These are phyloP conservation scores for Diplosphaera chodatii DNA, from an alignment of 139 green algal species.

Conservation along the genomic window DNA sequence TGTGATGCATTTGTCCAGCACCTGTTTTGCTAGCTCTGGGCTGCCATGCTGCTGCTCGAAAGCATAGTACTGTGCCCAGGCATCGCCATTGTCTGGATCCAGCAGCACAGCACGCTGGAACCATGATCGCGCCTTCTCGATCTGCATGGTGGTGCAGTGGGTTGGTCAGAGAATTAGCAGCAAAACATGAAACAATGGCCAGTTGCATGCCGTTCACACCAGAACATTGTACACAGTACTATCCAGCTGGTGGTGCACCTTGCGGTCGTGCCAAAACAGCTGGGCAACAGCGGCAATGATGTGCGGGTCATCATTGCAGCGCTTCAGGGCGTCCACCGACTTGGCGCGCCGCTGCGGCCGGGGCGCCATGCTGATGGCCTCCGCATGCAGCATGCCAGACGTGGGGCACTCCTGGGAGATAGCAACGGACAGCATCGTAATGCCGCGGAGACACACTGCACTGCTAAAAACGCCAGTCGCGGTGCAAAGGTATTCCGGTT, in stretches of 20 bases:
- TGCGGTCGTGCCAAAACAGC: slow-evolving; percentile 90
- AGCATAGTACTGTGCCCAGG: slow-evolving; percentile 81
- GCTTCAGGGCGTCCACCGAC: slow-evolving; percentile 88
- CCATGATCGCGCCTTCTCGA: slow-evolving; percentile 88
- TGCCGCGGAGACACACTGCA: no score
- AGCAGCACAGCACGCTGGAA: slow-evolving; percentile 80
- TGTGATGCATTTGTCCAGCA: slow-evolving; percentile 26
- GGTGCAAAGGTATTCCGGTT: no score
- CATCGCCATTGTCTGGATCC: slow-evolving; percentile 82
- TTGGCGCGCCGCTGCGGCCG: slow-evolving; percentile 67
- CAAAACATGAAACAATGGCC: no score
- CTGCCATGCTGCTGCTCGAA: slow-evolving; percentile 63
- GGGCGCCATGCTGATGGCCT: slow-evolving; percentile 79
- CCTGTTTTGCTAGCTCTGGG: slow-evolving; percentile 22
- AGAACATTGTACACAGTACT: no score
- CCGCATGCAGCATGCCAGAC: slow-evolving; percentile 80
- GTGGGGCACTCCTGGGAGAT: slow-evolving; percentile 90
- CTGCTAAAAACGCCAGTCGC: no score
- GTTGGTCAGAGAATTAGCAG: not conserved
- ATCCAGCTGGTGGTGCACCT: no score
- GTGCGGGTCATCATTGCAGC: slow-evolving; percentile 79
- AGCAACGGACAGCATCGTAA: no score
- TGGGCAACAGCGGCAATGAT: slow-evolving; percentile 80
- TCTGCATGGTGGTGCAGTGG: slow-evolving; percentile 1
- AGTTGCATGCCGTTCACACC: no score